Conservation (phyloP, 257 asterid genomes). For the Jaltomata sinuosa region DNA sequence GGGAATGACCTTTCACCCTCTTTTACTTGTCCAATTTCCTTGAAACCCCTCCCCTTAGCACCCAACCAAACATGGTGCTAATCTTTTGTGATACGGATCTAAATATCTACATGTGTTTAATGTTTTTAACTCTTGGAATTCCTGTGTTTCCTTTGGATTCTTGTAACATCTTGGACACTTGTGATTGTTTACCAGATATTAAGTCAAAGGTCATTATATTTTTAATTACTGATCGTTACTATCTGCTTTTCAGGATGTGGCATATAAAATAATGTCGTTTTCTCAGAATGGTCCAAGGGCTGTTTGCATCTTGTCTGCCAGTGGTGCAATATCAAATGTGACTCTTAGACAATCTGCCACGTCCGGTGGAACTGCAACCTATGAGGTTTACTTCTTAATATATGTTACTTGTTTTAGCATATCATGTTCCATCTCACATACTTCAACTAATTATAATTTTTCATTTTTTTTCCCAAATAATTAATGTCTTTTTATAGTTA, state of each 20-base stretch:
- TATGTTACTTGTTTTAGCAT: neutral
- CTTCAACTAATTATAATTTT: neutral
- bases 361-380: neutral
- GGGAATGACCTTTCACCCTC: neutral
- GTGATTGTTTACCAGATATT: neutral
- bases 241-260: neutral
- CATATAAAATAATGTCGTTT: neutral
- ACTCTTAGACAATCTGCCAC: neutral
- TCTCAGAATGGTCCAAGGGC: constrained; percentile 6
- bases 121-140: neutral
- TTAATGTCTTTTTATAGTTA: neutral
- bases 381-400: neutral
- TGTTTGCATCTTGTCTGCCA: neutral
- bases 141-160: neutral
- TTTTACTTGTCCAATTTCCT: neutral
- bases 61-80: neutral
- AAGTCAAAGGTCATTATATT: neutral
- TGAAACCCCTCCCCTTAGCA: neutral
- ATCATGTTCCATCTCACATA: neutral
- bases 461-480: neutral
- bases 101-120: neutral
- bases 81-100: neutral
- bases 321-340: neutral
- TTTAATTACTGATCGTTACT: neutral
- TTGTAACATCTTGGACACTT: neutral